A percentile compares a stretch with the other conserved stretches of the same genome.
phyloP scores from a whole-genome alignment of 768 basidiomycete species.

The Termitomyces sp. region DNA sequence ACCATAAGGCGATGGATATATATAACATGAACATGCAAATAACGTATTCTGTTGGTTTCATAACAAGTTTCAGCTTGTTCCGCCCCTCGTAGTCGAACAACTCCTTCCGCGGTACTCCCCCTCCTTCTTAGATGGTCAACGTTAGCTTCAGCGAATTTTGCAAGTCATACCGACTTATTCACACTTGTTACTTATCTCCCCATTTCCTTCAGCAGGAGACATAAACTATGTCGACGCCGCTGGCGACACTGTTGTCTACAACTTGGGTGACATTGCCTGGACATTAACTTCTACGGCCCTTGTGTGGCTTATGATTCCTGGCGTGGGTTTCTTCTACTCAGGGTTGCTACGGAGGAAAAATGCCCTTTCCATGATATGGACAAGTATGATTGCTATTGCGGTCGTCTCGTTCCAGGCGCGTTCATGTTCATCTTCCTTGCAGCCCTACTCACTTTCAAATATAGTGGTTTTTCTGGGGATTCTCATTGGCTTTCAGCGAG shows the following conservation, averaged over 20 bases:
- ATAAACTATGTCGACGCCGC: constrained; percentile 25
- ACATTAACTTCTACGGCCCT: constrained; percentile 69
- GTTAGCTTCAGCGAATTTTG: constrained; percentile 23
- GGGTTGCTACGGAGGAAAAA: constrained; percentile 91
- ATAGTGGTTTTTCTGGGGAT: constrained; percentile 98
- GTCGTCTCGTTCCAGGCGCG: constrained; percentile 82
- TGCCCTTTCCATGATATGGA: constrained; percentile 85
- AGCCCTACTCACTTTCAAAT: background rate
- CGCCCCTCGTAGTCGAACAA: background rate
- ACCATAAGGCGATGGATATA: constrained; percentile 4
- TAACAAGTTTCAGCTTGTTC: background rate
- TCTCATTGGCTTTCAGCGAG: constrained; percentile 85
- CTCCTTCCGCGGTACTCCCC: background rate
- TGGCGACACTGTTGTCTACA: constrained; percentile 32
- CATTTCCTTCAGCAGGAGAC: constrained; percentile 27
- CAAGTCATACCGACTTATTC: constrained; percentile 7
- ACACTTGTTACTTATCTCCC: background rate
- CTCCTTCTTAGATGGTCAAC: constrained; percentile 23
- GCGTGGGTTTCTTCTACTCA: constrained; percentile 86
- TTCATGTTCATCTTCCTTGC: constrained; percentile 6
- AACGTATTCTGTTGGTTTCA: background rate
- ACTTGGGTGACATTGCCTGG: constrained; percentile 49
- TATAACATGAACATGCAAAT: background rate
- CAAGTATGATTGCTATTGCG: constrained; percentile 70
- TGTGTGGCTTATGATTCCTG: constrained; percentile 83